Percentiles rank a stretch among this genome's conserved stretches.
Evolutionary conservation across 257 asterid species (phyloP).

Genomic region (Solanum sejunctum): DNA sequence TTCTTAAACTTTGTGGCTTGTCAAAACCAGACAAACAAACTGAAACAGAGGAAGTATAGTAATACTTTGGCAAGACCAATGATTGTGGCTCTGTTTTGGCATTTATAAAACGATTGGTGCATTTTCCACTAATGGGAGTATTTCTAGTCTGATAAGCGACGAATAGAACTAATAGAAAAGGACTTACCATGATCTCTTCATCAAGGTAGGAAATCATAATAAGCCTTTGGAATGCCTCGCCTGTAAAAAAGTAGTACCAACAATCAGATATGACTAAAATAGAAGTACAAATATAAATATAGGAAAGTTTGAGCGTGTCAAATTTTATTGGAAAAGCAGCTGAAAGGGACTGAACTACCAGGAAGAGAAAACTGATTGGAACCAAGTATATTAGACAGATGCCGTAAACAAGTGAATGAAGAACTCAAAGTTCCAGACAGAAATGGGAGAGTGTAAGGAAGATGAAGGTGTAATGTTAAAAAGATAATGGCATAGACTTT

Average conservation of each 20-base stretch:
- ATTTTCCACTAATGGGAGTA: not conserved
- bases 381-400: not conserved
- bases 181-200: slow-evolving; percentile 72
- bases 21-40: not conserved
- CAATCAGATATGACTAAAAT: not conserved
- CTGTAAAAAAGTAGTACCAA: slow-evolving; percentile 16
- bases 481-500: not conserved
- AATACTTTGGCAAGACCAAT: not conserved
- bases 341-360: not conserved
- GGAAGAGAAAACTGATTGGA: not conserved
- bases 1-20: not conserved
- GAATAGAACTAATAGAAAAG: not conserved
- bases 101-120: not conserved
- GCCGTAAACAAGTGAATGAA: not conserved
- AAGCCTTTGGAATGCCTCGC: slow-evolving; percentile 48
- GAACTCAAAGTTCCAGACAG: not conserved
- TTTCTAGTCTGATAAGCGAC: not conserved
- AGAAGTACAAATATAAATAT: not conserved
- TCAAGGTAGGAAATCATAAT: slow-evolving; percentile 80
- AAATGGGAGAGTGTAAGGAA: not conserved
- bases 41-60: not conserved
- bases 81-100: not conserved
- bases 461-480: not conserved
- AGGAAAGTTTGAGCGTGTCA: not conserved
- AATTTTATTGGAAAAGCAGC: not conserved